Evolutionary conservation across 2,329 filamentous ascomycete genomes (phyloP).

Genomic region (Tolypocladium inflatum): DNA sequence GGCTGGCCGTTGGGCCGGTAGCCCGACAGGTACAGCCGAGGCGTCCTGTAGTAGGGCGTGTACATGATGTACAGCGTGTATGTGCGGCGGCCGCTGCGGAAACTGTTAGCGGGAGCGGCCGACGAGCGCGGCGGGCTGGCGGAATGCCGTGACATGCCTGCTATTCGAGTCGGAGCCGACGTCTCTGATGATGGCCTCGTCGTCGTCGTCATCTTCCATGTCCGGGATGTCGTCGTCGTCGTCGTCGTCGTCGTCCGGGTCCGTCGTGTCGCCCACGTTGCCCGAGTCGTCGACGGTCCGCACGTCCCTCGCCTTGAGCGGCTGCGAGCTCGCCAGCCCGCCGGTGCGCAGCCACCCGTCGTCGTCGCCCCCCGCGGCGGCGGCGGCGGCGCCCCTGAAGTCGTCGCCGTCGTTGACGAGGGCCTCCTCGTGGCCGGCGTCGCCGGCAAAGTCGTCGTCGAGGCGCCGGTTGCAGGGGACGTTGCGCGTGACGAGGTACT

Average conservation of each 20-base stretch:
- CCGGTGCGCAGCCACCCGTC: constrained; percentile 91
- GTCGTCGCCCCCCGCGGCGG: constrained; percentile 51
- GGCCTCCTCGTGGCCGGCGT: constrained; percentile 77
- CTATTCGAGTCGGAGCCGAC: constrained; percentile 38
- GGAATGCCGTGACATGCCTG: constrained; percentile 25
- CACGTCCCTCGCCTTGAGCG: constrained; percentile 70
- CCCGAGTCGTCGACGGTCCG: constrained; percentile 83
- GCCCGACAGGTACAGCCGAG: constrained; percentile 87
- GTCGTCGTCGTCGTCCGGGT: constrained; percentile 69
- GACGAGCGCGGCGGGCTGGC: neutral
- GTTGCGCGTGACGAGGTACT: constrained; percentile 89
- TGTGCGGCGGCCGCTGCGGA: constrained; percentile 68
- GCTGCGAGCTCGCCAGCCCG: constrained; percentile 64
- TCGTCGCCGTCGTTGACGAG: constrained; percentile 73
- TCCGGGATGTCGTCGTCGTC: constrained; percentile 90
- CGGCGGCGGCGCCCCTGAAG: constrained; percentile 35
- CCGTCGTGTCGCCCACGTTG: constrained; percentile 67
- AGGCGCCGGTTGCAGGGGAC: constrained; percentile 89
- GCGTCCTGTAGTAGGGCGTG: constrained; percentile 91
- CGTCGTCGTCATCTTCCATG: constrained; percentile 97
- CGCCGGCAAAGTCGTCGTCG: constrained; percentile 86
- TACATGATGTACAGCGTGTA: constrained; percentile 99
- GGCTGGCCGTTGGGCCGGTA: constrained; percentile 74
- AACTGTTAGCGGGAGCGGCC: neutral
- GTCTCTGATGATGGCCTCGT: constrained; percentile 91